A percentile compares a stretch with the other conserved stretches of the same genome.
Conservation (phyloP, 441 rosid species). For the Euphorbia schlechtendalii region DNA sequence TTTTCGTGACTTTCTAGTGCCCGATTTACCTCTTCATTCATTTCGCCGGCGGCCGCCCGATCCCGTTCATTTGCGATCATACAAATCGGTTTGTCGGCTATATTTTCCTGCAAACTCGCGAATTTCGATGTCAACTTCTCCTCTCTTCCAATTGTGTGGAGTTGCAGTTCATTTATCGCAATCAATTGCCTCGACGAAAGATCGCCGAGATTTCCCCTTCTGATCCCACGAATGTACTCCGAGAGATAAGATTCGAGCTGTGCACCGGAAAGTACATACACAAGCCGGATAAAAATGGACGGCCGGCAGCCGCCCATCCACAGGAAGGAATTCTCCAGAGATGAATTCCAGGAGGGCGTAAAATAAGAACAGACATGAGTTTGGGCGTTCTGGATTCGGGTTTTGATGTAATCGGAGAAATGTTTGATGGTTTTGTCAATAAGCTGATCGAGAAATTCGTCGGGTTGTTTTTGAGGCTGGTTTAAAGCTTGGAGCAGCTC, state of each 20-base stretch:
- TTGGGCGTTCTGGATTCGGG: conserved; percentile 16
- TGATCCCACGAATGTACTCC: conserved; percentile 15
- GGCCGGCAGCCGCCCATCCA: conserved; percentile 53
- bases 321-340: conserved; percentile 39
- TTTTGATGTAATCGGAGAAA: conserved; percentile 24
- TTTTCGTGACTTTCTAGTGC: conserved; percentile 34
- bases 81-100: conserved; percentile 42
- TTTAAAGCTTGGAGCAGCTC: conserved; percentile 25
- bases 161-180: conserved; percentile 30
- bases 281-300: conserved; percentile 32
- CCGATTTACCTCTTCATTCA: conserved; percentile 19
- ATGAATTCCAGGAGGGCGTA: conserved; percentile 36
- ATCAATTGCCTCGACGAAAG: conserved; percentile 30
- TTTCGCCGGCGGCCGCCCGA: conserved; percentile 7
- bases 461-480: no score
- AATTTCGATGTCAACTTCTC: conserved; percentile 32
- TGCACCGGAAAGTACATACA: conserved; percentile 32
- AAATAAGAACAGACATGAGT: conserved; percentile 25
- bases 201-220: conserved; percentile 19
- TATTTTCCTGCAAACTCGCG: conserved; percentile 45
- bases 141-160: conserved; percentile 32
- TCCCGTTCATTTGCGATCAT: conserved; percentile 23
- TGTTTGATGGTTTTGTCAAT: conserved; percentile 15
- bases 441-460: not conserved
- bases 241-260: conserved; percentile 20